Evolutionary conservation across 2,329 filamentous ascomycete genomes (phyloP).

Genomic region (Fusarium irregulare): DNA sequence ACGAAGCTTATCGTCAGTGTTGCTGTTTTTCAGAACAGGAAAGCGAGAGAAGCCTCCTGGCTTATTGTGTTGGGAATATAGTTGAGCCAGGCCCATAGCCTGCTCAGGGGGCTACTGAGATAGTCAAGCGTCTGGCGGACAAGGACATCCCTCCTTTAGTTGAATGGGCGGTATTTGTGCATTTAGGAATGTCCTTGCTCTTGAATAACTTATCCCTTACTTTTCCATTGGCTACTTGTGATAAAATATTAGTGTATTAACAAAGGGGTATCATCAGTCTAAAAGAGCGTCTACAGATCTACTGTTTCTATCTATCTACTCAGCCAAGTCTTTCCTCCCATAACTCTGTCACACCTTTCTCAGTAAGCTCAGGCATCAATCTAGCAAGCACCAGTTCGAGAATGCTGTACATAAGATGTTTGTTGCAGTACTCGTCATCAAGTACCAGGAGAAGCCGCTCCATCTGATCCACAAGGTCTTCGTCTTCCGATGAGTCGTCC

Average conservation of each 20-base stretch:
- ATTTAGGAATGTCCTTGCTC: constrained; percentile 42
- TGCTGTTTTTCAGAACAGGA: not conserved
- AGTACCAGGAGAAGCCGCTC: constrained; percentile 78
- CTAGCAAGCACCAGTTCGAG: constrained; percentile 85
- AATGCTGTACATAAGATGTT: constrained; percentile 85
- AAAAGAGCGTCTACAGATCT: constrained; percentile 21
- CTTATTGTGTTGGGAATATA: not conserved
- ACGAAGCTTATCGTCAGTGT: constrained; percentile 1
- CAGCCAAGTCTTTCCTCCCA: constrained; percentile 75
- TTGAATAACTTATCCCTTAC: constrained; percentile 13
- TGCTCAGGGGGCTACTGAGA: constrained; percentile 3
- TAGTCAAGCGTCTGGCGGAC: constrained; percentile 15
- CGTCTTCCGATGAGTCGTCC: constrained; percentile 44
- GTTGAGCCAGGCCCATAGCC: not conserved
- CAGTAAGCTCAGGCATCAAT: constrained; percentile 84
- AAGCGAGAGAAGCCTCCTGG: not conserved
- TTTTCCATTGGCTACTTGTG: not conserved
- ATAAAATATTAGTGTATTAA: constrained; percentile 4
- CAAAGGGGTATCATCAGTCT: constrained; percentile 39
- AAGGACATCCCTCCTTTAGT: constrained; percentile 42
- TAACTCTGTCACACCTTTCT: constrained; percentile 76
- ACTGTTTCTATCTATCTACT: constrained; percentile 8
- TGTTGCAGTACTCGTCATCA: constrained; percentile 88
- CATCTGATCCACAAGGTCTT: constrained; percentile 67
- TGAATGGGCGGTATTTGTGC: constrained; percentile 46